Evolutionary conservation across 805 yeast genomes (phyloP), one percentile per base, ranked within the genome.

Genomic region (Tetrapisispora iriomotensis): DNA sequence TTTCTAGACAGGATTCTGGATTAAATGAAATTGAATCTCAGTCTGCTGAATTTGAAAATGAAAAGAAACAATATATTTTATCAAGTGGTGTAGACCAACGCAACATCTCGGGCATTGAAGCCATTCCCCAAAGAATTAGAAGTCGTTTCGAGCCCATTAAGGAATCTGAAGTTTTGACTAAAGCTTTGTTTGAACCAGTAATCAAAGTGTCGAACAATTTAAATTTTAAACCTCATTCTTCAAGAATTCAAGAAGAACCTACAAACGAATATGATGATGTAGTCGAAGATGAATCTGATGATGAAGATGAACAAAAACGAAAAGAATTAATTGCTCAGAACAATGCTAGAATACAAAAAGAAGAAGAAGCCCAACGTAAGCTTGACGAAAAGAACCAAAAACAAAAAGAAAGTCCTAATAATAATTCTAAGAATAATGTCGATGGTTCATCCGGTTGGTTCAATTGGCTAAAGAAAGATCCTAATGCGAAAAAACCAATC

Each of bases 401-500:
- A 19, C 28, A 23, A 13, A 13, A 22, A 18, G 37, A 38, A 22
- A 13, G 7, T n/a, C 5, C 15, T 7, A 8, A 18, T 4, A 13
- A 27, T 8, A 20, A 25, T 25, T 3, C 6, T 24, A 30, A 30
- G 7, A 19, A 23, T 30, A 12, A 23, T 7, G 33, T 36, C 19
- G 37, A 32, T 8, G 41, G 45, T 18, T 38, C 51, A 32, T 31
- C 49, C 34, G 53, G 72, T 13, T 71, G 80, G 79, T 63, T 74
- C 43, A 70, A 80, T 8, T 82, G 94, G 84, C 61, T 82, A 43
- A 66, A 51, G 60, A 66, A 71, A 68, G 70, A 70, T 32, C 72
- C 74, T 20, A 79, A 74, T 35, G 83, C 75, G 37, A 85, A 85
- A 27, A 84, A 83, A 53, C 82, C 87, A 0, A 71, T 79, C 45